These are phyloP conservation scores for Ophiocordyceps unilateralis DNA, from an alignment of 2,329 filamentous ascomycete species.

Conservation along the genomic window DNA sequence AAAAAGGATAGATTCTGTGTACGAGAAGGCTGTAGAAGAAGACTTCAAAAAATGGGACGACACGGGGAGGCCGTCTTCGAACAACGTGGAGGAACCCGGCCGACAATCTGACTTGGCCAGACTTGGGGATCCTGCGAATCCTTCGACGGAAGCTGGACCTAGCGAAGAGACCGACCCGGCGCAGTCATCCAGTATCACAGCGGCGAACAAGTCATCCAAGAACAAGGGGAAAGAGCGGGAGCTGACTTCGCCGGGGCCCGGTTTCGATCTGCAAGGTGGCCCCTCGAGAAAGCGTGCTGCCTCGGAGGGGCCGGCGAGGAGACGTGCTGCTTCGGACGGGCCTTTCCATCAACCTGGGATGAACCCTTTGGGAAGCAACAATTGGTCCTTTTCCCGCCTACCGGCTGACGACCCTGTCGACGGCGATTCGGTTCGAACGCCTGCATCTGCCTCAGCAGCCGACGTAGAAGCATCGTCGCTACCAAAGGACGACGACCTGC, in stretches of 20 bases:
- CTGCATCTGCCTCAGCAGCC: not conserved
- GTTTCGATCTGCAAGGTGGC: conserved; percentile 1
- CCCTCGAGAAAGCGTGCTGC: not conserved
- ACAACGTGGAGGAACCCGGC: not conserved
- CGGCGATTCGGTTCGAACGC: not conserved
- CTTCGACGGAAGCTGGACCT: not conserved
- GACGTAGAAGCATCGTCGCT: not conserved
- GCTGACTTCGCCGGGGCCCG: not conserved
- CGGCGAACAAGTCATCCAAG: conserved; percentile 4
- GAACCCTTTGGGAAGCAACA: conserved; percentile 41
- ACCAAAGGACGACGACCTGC: not conserved
- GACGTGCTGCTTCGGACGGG: conserved; percentile 40
- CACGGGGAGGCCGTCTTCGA: not conserved
- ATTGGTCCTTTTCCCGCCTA: conserved; percentile 37
- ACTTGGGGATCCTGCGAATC: not conserved
- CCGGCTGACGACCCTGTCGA: conserved; percentile 9
- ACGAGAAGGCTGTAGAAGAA: not conserved
- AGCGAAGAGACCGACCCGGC: not conserved
- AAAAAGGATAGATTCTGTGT: not conserved
- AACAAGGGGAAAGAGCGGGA: conserved; percentile 10
- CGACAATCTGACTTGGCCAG: not conserved
- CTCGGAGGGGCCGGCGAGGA: conserved; percentile 16
- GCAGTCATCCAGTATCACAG: not conserved
- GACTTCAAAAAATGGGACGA: not conserved
- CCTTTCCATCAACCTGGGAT: conserved; percentile 24